A percentile compares a stretch with the other conserved stretches of the same genome.
phyloP scores from a whole-genome alignment of 2,329 filamentous ascomycete species.

The Beauveria asiatica region DNA sequence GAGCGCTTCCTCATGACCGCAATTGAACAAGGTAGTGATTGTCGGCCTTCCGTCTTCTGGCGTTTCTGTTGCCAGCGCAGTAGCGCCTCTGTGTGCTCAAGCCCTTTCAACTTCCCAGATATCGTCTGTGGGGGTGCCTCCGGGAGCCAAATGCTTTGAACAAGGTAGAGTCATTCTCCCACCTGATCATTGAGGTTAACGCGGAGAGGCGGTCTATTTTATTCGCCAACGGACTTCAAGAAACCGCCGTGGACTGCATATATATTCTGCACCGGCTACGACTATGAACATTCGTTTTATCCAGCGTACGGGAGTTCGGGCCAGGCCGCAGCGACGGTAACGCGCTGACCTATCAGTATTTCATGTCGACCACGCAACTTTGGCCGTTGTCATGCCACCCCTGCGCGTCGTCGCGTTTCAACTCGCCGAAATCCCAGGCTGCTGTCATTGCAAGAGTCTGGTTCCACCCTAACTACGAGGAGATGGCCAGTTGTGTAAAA shows the following conservation, averaged over 20 bases:
- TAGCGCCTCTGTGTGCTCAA: background rate
- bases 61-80: background rate
- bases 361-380: background rate
- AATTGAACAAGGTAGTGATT: background rate
- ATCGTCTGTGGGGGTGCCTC: background rate
- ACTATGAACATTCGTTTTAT: background rate
- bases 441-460: background rate
- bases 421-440: background rate
- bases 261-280: background rate
- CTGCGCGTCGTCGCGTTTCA: background rate
- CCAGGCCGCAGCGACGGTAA: background rate
- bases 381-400: background rate
- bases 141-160: background rate
- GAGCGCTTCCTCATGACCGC: no score
- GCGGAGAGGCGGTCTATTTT: background rate
- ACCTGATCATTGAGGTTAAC: no score
- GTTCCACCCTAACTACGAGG: background rate
- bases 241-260: background rate
- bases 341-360: background rate
- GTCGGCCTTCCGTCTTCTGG: background rate
- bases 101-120: background rate
- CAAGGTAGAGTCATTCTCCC: no score
- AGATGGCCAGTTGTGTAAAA: background rate
- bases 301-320: background rate
- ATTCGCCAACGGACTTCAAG: background rate